These are phyloP conservation scores for Clathrospora elynae DNA, from an alignment of 2,329 filamentous ascomycete genomes.

Conservation along the genomic window DNA sequence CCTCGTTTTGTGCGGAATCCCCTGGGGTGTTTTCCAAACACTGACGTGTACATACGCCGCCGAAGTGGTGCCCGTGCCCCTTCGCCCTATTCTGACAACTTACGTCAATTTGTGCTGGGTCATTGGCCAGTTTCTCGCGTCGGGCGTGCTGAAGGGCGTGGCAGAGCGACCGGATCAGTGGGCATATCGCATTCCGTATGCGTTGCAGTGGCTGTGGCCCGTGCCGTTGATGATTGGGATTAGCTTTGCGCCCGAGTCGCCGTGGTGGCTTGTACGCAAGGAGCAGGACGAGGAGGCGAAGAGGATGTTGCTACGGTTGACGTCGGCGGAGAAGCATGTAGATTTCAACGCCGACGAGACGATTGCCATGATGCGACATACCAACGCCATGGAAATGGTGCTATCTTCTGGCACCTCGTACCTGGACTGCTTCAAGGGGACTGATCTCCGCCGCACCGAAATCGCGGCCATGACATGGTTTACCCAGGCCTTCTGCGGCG, in stretches of 20 bases:
- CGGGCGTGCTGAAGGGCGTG: conserved; percentile 71
- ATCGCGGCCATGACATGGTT: conserved; percentile 61
- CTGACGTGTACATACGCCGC: conserved; percentile 56
- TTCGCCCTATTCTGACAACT: conserved; percentile 63
- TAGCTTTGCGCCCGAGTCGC: conserved; percentile 70
- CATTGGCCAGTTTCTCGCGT: conserved; percentile 72
- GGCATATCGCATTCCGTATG: conserved; percentile 70
- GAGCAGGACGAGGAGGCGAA: conserved; percentile 69
- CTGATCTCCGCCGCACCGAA: conserved; percentile 77
- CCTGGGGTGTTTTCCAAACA: conserved; percentile 56
- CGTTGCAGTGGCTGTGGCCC: conserved; percentile 78
- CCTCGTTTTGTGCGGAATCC: conserved; percentile 57
- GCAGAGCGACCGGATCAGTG: conserved; percentile 67
- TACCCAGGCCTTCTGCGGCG: conserved; percentile 51
- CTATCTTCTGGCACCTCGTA: conserved; percentile 72
- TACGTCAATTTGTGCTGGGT: conserved; percentile 81
- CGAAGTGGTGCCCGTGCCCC: conserved; percentile 70
- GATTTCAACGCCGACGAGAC: conserved; percentile 59
- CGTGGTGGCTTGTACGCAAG: conserved; percentile 75
- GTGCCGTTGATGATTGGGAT: conserved; percentile 70
- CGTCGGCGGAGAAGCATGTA: conserved; percentile 52
- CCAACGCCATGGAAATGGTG: conserved; percentile 76
- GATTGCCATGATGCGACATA: conserved; percentile 89
- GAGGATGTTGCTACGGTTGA: conserved; percentile 66
- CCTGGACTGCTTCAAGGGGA: conserved; percentile 83